Conservation (phyloP, 305 asterid genomes). For the Fraxinus velutina region DNA sequence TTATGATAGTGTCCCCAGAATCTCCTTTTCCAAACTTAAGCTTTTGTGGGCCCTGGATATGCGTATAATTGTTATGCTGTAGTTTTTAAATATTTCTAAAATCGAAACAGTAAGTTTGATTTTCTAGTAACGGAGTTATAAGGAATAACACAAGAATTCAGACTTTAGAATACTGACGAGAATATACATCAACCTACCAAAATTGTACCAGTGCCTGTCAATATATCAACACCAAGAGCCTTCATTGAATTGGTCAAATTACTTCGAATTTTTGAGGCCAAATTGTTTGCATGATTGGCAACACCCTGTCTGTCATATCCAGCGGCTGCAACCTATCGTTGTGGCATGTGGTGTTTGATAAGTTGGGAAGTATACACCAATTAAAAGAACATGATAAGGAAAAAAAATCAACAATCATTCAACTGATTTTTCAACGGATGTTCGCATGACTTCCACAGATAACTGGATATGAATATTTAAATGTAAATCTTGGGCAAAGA, state of each 20-base stretch:
- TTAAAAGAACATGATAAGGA: slow-evolving; percentile 2
- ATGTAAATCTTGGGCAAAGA: slow-evolving; percentile 6
- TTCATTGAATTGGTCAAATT: slow-evolving; percentile 89
- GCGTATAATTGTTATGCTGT: slow-evolving; percentile 19
- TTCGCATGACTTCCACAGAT: not conserved
- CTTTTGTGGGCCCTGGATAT: slow-evolving; percentile 86
- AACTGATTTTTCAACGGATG: not conserved
- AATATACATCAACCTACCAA: slow-evolving; percentile 52
- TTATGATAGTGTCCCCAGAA: slow-evolving; percentile 57
- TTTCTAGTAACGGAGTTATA: not conserved
- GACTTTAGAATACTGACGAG: not conserved
- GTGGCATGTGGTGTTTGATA: slow-evolving; percentile 19
- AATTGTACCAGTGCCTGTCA: slow-evolving; percentile 81
- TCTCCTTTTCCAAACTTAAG: slow-evolving; percentile 71
- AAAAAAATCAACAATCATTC: not conserved
- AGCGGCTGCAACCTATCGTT: slow-evolving; percentile 81
- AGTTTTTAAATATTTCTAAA: not conserved
- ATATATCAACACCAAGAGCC: slow-evolving; percentile 91
- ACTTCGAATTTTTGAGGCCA: slow-evolving; percentile 85
- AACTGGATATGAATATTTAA: not conserved
- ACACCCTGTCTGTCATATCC: slow-evolving; percentile 95
- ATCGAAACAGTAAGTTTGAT: not conserved
- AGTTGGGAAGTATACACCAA: slow-evolving; percentile 9
- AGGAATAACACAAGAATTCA: not conserved
- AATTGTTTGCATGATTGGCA: slow-evolving; percentile 89